Base-by-base conservation (phyloP, 306 rosid genomes). In the Dalbergia cochinchinensis region DNA sequence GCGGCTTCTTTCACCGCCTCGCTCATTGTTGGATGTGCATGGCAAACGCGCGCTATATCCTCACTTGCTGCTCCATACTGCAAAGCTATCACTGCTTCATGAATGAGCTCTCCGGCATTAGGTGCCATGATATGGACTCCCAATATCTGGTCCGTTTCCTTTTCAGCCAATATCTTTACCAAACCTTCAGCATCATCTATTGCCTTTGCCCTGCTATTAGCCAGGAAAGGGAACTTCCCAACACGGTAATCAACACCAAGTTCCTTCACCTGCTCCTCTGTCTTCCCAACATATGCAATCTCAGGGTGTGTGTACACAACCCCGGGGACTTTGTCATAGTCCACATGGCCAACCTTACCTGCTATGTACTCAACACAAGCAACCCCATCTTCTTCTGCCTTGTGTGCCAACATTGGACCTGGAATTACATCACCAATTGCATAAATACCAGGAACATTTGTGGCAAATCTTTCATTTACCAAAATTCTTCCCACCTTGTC, bases 351-450 rank as follows among this genome's bases (percentile, higher is more conserved):
- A 54, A 79, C 85, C 88, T 96, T 93, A 69, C 98, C 98, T 9
- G 99, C 98, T 37, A 96, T 85, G 90, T 78, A 96, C 87, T 96
- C 99, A 5, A 96, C 99, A 53, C 99, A 96, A 58, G 99, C 99
- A 73, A 96, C 94, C 2, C 99, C 99, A 67, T 96, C 99, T 87
- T 96, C 98, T 85, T 96, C 99, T 6, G 99, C 99, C 87, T 96
- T 96, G 88, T 96, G 99, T 60, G 99, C 99, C 60, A 96, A 85
- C 99, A 96, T 93, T 6, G 99, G 99, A 47, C 99, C 99, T 0
- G 99, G 98, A 86, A 96, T 96, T 31, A 96, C 97, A 66, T 96
- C 99, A 11, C 99, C 99, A 22, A 96, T 96, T 77, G 99, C 99
- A 83, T 58, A 85, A 62, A 96, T 94, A 65, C 98, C 91, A 5